Percentiles rank a stretch among this genome's conserved stretches.
Evolutionary conservation across 106 monocot genomes (phyloP).

Genomic region (Allium cepa): DNA sequence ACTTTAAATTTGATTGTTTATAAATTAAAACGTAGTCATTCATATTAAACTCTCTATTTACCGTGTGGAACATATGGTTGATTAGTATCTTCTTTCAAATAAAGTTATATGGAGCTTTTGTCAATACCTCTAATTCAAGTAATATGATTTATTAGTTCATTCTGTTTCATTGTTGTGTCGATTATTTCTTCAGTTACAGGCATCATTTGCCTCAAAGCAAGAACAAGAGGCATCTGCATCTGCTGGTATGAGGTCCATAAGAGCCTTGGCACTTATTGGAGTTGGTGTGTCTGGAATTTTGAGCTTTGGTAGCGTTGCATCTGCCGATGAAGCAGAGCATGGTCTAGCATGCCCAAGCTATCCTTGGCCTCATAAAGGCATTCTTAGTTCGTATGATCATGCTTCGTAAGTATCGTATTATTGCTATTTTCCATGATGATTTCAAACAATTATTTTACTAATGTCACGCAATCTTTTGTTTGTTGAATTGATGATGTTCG

Average conservation of each 20-base stretch:
- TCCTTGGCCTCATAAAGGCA: constrained; percentile 95
- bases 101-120: no score
- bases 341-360: constrained; percentile 68
- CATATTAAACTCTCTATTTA: no score
- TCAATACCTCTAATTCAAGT: no score
- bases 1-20: no score
- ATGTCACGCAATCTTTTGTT: no score
- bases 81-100: no score
- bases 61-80: no score
- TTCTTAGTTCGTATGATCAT: constrained; percentile 92
- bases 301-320: constrained; percentile 38
- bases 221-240: constrained; percentile 34
- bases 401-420: constrained; percentile 55
- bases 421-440: background rate
- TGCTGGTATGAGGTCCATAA: constrained; percentile 35
- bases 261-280: constrained; percentile 50
- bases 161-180: no score
- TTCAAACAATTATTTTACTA: background rate
- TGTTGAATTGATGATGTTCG: no score
- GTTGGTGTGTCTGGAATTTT: constrained; percentile 53
- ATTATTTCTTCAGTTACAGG: background rate
- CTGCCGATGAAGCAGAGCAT: constrained; percentile 82
- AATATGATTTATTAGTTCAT: no score
- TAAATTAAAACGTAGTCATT: no score
- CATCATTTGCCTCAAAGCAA: constrained; percentile 15